phyloP scores from a whole-genome alignment of 2,329 filamentous ascomycete genomes.

The Elsinoe perseae region DNA sequence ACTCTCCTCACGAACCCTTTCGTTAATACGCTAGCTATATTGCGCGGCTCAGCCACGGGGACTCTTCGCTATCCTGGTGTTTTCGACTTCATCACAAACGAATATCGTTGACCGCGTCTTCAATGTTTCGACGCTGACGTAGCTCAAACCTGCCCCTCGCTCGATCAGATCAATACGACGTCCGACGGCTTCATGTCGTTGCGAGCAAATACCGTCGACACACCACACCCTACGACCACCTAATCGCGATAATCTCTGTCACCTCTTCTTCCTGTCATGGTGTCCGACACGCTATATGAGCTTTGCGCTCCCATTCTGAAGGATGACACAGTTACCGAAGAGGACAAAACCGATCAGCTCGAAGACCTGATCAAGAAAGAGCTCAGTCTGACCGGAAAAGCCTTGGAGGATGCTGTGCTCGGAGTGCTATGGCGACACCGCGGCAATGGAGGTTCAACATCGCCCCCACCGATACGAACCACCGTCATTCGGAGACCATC shows the following conservation, averaged over 20 bases:
- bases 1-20: neutral
- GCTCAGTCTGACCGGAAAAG: slow-evolving; percentile 58
- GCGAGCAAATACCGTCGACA: neutral
- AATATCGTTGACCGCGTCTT: neutral
- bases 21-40: neutral
- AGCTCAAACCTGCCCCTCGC: neutral
- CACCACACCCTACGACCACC: neutral
- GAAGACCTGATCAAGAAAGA: slow-evolving; percentile 77
- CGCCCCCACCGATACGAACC: slow-evolving; percentile 78
- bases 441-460: slow-evolving; percentile 53
- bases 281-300: slow-evolving; percentile 87
- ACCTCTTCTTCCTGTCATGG: slow-evolving; percentile 52
- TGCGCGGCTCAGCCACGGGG: neutral
- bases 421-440: slow-evolving; percentile 85
- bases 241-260: neutral
- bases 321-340: slow-evolving; percentile 74
- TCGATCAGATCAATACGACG: neutral
- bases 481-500: slow-evolving; percentile 85
- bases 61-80: neutral
- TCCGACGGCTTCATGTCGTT: slow-evolving; percentile 6
- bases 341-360: slow-evolving; percentile 88
- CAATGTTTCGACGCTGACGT: slow-evolving; percentile 11
- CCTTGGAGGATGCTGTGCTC: slow-evolving; percentile 81
- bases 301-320: slow-evolving; percentile 82
- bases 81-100: neutral